A percentile compares a stretch with the other conserved stretches of the same genome.
Conservation (phyloP, 2,329 filamentous ascomycete genomes). For the Apiospora marii region DNA sequence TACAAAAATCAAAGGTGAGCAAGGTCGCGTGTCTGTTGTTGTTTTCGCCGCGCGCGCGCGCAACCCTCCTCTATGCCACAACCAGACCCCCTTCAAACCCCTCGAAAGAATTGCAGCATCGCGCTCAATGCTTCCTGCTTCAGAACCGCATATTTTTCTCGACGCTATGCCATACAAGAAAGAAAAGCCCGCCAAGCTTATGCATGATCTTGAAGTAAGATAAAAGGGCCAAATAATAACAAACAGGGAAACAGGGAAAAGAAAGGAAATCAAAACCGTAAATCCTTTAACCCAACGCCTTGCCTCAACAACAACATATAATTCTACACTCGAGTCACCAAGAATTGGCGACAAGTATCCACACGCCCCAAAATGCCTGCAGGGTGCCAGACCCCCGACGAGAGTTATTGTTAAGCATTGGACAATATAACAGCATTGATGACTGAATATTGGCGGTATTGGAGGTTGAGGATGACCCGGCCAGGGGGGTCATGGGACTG, state of each 20-base stretch:
- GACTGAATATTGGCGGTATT: background rate
- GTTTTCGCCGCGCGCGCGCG: background rate
- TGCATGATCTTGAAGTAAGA: background rate
- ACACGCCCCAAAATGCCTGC: background rate
- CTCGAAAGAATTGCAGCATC: background rate
- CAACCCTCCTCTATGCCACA: background rate
- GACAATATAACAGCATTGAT: background rate
- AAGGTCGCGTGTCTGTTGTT: background rate
- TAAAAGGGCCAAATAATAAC: background rate
- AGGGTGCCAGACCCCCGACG: background rate
- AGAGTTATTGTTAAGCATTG: background rate
- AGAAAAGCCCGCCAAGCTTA: background rate
- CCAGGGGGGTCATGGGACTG: background rate
- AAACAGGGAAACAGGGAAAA: background rate
- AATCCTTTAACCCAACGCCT: conserved; percentile 3
- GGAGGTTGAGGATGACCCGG: background rate
- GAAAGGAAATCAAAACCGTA: background rate
- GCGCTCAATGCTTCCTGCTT: background rate
- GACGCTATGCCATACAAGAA: conserved; percentile 11
- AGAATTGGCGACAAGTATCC: background rate
- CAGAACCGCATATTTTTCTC: background rate
- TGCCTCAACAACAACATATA: background rate
- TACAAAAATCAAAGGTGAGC: background rate
- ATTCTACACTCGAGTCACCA: background rate
- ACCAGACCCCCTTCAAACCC: background rate